These are phyloP conservation scores for Geotrichum histeridarum DNA, from an alignment of 1,139 yeast genomes.

Conservation along the genomic window DNA sequence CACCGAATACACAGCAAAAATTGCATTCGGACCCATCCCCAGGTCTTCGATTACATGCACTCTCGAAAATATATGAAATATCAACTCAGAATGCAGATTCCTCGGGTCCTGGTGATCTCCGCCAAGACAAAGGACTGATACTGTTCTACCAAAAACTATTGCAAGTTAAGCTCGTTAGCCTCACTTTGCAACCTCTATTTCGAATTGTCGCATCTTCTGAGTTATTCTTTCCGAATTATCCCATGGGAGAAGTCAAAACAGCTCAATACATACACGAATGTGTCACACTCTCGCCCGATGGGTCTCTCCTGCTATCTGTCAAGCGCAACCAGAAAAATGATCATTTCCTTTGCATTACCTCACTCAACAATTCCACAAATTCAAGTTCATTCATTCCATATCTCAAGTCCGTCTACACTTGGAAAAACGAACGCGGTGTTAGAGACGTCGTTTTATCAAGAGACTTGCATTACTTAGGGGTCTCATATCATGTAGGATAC, in stretches of 20 bases:
- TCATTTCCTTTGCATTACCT: conserved; percentile 15
- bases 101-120: neutral
- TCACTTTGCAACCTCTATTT: conserved; percentile 14
- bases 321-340: conserved; percentile 11
- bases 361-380: conserved; percentile 3
- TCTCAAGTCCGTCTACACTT: conserved; percentile 12
- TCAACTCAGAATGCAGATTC: neutral
- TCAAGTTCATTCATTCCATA: conserved; percentile 5
- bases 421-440: conserved; percentile 17
- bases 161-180: conserved; percentile 12
- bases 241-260: neutral
- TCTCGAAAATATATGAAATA: conserved; percentile 1
- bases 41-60: neutral
- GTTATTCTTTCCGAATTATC: conserved; percentile 6
- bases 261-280: conserved; percentile 12
- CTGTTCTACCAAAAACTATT: conserved; percentile 16
- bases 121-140: conserved; percentile 7
- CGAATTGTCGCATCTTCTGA: conserved; percentile 8
- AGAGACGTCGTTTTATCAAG: conserved; percentile 16
- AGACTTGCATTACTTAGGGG: conserved; percentile 15
- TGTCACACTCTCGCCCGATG: conserved; percentile 17
- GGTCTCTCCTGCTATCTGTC: conserved; percentile 13
- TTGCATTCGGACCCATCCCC: neutral
- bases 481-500: conserved; percentile 20
- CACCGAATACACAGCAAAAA: neutral